Percentiles rank a stretch among this genome's conserved stretches.
Evolutionary conservation across 345 rosid genomes (phyloP).

Genomic region (Bruguiera sexangula): DNA sequence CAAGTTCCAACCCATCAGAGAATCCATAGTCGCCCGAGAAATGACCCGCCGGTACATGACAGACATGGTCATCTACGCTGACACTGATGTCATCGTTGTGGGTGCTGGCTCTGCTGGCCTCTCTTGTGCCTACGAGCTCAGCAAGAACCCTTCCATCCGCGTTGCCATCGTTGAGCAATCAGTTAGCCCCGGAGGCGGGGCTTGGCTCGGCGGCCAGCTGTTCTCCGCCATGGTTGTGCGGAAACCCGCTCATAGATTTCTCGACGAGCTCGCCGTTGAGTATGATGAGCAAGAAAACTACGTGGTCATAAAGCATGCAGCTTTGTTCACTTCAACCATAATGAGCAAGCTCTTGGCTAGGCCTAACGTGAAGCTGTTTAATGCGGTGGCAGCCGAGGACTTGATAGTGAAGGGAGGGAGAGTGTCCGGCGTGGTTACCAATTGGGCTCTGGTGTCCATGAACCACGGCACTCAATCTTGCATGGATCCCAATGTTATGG

Average conservation of each 20-base stretch:
- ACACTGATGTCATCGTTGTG: slow-evolving; percentile 24
- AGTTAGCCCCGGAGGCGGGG: slow-evolving; percentile 28
- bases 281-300: slow-evolving; percentile 80
- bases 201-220: slow-evolving; percentile 29
- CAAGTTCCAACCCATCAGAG: slow-evolving; percentile 23
- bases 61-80: slow-evolving; percentile 26
- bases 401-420: slow-evolving; percentile 70
- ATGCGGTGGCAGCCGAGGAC: slow-evolving; percentile 91
- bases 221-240: slow-evolving; percentile 60
- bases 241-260: slow-evolving; percentile 81
- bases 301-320: slow-evolving; percentile 82
- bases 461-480: slow-evolving; percentile 96
- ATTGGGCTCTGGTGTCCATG: slow-evolving; percentile 93
- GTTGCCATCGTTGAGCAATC: slow-evolving; percentile 24
- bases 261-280: slow-evolving; percentile 66
- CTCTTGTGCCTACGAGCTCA: slow-evolving; percentile 24
- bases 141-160: slow-evolving; percentile 22
- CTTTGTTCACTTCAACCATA: slow-evolving; percentile 86
- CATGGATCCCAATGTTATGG: slow-evolving; percentile 97
- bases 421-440: slow-evolving; percentile 91
- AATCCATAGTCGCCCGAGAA: slow-evolving; percentile 24
- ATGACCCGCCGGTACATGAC: slow-evolving; percentile 30
- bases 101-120: slow-evolving; percentile 29
- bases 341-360: slow-evolving; percentile 93
- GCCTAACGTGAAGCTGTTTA: slow-evolving; percentile 91